Evolutionary conservation across 176 grass and related monocot genomes (phyloP).

Genomic region (Aegilops longissima): DNA sequence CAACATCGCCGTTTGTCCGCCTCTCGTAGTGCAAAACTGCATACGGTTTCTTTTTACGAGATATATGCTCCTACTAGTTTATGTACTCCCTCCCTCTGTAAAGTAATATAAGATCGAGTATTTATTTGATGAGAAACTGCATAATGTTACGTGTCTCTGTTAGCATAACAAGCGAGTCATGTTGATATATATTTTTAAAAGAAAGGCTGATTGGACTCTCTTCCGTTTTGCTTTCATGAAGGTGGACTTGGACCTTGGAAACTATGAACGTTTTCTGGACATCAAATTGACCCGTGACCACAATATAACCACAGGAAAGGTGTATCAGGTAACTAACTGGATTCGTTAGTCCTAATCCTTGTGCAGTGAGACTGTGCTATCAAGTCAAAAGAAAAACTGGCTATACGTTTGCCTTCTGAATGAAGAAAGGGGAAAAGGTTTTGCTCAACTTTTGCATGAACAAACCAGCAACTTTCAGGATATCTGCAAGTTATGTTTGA

Average conservation of each 20-base stretch:
- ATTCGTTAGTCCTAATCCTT: conserved; percentile 25
- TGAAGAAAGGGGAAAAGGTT: neutral
- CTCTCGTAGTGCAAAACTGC: too few relatives aligned
- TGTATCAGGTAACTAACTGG: conserved; percentile 73
- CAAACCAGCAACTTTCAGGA: conserved; percentile 2
- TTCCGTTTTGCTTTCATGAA: too few relatives aligned
- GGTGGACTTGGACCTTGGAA: conserved; percentile 96
- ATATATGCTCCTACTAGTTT: too few relatives aligned
- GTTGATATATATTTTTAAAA: too few relatives aligned
- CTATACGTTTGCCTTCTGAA: neutral
- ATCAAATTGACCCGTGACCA: conserved; percentile 92
- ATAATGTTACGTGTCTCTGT: too few relatives aligned
- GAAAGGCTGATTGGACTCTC: too few relatives aligned
- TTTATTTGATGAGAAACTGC: too few relatives aligned
- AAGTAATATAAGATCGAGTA: too few relatives aligned
- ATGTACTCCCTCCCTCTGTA: too few relatives aligned
- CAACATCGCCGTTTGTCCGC: too few relatives aligned
- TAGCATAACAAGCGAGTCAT: too few relatives aligned
- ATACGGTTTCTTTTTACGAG: too few relatives aligned
- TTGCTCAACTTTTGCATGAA: conserved; percentile 23
- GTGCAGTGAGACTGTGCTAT: conserved; percentile 24
- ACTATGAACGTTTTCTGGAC: conserved; percentile 97
- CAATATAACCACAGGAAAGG: conserved; percentile 98
- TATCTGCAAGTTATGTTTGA: conserved; percentile 31
- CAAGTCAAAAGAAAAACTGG: conserved; percentile 29